Conservation (phyloP, 352 stramenopile species). For the Globisporangium solare region DNA sequence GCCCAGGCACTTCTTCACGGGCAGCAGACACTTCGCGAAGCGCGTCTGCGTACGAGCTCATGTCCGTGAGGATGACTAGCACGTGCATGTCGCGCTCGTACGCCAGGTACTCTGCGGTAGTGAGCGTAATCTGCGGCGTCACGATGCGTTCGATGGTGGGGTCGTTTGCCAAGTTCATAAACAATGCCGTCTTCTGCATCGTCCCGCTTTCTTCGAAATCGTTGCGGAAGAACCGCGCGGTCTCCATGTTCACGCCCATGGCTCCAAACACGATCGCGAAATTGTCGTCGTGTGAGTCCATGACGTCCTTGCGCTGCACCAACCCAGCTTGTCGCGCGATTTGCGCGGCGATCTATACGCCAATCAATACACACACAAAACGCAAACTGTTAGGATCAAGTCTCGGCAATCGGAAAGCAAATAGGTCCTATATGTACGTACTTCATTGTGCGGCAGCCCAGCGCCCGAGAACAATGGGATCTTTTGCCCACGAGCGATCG, state of each 20-base stretch:
- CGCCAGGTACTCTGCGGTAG: slow-evolving; percentile 98
- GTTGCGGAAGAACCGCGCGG: slow-evolving; percentile 94
- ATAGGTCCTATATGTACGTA: too few relatives aligned
- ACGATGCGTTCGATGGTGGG: slow-evolving; percentile 99
- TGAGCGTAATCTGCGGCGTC: slow-evolving; percentile 97
- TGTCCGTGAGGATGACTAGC: slow-evolving; percentile 99
- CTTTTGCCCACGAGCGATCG: slow-evolving; percentile 98
- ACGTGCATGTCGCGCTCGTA: slow-evolving; percentile 99
- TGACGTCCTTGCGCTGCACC: slow-evolving; percentile 97
- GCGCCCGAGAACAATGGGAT: slow-evolving; percentile 99
- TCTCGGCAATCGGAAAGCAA: too few relatives aligned
- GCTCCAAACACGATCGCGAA: slow-evolving; percentile 99
- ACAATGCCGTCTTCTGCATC: slow-evolving; percentile 98
- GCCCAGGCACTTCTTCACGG: slow-evolving; percentile 94
- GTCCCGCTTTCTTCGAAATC: slow-evolving; percentile 97
- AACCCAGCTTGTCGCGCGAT: slow-evolving; percentile 98
- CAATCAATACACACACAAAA: background rate
- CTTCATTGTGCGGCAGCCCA: slow-evolving; percentile 98
- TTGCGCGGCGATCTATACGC: slow-evolving; percentile 93
- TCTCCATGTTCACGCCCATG: slow-evolving; percentile 99
- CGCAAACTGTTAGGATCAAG: too few relatives aligned
- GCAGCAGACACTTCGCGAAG: slow-evolving; percentile 95
- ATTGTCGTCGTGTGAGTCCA: slow-evolving; percentile 99
- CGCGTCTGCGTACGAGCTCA: slow-evolving; percentile 98
- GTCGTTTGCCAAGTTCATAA: slow-evolving; percentile 99